Evolutionary conservation across 257 asterid species (phyloP), one percentile per base, ranked within the genome.

Genomic region (Salvia rosmarinus): DNA sequence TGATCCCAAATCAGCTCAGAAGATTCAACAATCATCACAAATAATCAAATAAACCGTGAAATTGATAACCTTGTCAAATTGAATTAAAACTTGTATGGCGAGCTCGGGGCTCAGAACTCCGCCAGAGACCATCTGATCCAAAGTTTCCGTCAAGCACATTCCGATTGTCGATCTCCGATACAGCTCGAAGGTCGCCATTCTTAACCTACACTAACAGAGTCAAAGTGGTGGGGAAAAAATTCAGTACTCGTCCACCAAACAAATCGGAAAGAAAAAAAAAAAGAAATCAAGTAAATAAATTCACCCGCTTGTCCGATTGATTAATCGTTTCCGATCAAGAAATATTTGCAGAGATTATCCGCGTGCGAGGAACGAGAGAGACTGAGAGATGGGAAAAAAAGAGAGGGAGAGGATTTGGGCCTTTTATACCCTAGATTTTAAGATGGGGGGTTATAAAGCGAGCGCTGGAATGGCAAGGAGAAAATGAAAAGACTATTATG

Each of bases 141-240:
- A 85, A 12, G 98, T 87, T 66, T 93, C 96, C 0, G 96, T 93
- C 85, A 93, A 78, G 71, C 97, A 90, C 98, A 93, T 93, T 47
- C 98, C 98, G 25, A 93, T 87, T 54, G 97, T 90, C 10, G 98
- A 93, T 79, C 98, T 87, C 76, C 98, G 57, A 78, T 93, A 93
- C 72, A 93, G 82, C 87, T 93, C 98, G 32, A 93, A 93, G 50
- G 98, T 93, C 65, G 98, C 96, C 98, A 93, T 93, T 76, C 49
- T 44, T 68, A 19, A 37, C 58, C 66, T 44, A 64, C 73, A 56
- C 59, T 72, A 63, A 6, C 39, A 47, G 17, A 35, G 65, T 37
- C 55, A 9, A 60, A 56, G 39, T 30, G 30, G 46, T 23, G 52
- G 44, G 34, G 11, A 4, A 72, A 50, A 68, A 62, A 52, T 59